Evolutionary conservation across 2,329 filamentous ascomycete genomes (phyloP), one percentile per base, ranked within the genome.

Genomic region (Nigrograna mackinnonii): DNA sequence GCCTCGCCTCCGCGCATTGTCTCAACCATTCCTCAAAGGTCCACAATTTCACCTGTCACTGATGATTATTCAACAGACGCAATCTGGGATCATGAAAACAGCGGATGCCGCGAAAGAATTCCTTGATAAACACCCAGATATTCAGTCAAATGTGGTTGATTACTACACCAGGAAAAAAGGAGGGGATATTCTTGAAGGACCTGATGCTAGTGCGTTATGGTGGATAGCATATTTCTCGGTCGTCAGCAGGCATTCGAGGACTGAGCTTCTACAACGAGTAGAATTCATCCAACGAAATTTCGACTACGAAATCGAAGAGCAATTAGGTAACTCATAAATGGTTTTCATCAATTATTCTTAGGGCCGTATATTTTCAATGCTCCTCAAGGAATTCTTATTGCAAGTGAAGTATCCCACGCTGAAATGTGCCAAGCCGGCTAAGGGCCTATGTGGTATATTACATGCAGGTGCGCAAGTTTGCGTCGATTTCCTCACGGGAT

Each of bases 1-100:
- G 3, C 24, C 24, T 22, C 43, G 56, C 13, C 36, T 50, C 12
- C 39, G 37, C 6, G 46, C 43, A 16, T 50, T 62, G n/a, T 38
- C 52, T 6, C 49, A 54, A 14, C 49, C 58, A 6, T 46, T 47
- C 16, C 11, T 44, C 4, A 14, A 33, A 13, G 44, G 44, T 3
- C 36, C 42, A 22, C 42, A 39, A 21, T 38, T 37, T n/a, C 41
- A 32, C 35, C 35, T 41, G n/a, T 40, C 36, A 12, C 17, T 46
- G 4, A 43, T 46, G 35, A 43, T 46, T 26, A 35, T 46, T 5
- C 44, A 39, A 21, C 44, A 43, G 31, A 43, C 39, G 1, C 21
- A 37, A 7, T 35, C 39, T 7, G 44, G 44, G 3, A 26, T 46
- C 35, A 46, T 46, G 44, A 43, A 43, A 32, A 39, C 44, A 2